Evolutionary conservation across 2,329 filamentous ascomycete species (phyloP).

Genomic region (Penicillium sp.): DNA sequence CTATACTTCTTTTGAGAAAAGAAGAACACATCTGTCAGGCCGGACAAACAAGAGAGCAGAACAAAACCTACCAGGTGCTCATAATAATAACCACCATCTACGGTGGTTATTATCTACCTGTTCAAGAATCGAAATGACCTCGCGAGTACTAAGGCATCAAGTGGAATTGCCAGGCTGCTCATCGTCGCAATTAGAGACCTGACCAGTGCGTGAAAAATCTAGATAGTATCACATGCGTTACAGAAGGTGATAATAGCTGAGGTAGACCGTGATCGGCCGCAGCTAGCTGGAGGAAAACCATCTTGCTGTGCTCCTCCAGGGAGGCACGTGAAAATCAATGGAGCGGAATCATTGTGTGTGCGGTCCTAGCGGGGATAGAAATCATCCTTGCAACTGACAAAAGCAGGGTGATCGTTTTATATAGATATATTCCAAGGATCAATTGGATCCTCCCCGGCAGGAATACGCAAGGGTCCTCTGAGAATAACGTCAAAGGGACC

Average conservation of each 20-base stretch:
- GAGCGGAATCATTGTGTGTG: neutral
- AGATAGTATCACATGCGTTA: neutral
- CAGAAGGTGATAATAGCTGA: neutral
- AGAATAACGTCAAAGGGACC: neutral
- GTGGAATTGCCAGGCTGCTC: neutral
- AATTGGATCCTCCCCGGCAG: neutral
- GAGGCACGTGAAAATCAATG: neutral
- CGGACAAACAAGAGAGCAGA: neutral
- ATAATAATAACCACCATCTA: neutral
- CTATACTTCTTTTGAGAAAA: neutral
- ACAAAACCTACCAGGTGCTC: neutral
- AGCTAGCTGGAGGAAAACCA: neutral
- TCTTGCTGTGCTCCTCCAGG: too few species aligned
- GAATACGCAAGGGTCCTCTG: neutral
- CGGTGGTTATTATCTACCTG: neutral
- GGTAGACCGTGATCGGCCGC: neutral
- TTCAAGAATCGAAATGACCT: neutral
- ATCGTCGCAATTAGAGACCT: neutral
- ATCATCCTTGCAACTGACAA: neutral
- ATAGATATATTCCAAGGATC: neutral
- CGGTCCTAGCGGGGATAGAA: neutral
- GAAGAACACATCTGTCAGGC: too few species aligned
- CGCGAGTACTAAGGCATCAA: neutral
- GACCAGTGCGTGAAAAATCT: neutral
- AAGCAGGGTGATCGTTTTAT: too few species aligned